A percentile compares a stretch with the other conserved stretches of the same genome.
These are phyloP conservation scores for Fusarium pseudoanthophilum DNA, from an alignment of 2,329 filamentous ascomycete species.

Conservation along the genomic window DNA sequence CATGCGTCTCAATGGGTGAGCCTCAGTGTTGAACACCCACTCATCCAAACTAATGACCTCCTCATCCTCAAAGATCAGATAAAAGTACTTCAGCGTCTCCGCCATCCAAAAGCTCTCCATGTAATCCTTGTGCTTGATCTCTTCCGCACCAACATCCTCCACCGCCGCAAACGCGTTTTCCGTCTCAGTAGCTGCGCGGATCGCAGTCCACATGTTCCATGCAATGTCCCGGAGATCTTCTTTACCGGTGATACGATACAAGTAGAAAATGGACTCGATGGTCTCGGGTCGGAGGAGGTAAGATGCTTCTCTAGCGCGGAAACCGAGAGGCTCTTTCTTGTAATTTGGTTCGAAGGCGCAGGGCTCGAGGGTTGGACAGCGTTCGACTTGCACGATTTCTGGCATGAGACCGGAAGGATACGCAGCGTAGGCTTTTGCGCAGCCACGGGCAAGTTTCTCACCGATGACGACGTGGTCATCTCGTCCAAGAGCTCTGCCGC, in stretches of 20 bases:
- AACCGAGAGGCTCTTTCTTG: slow-evolving; percentile 22
- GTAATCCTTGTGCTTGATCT: slow-evolving; percentile 59
- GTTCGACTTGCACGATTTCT: slow-evolving; percentile 63
- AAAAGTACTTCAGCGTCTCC: slow-evolving; percentile 82
- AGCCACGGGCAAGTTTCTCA: slow-evolving; percentile 69
- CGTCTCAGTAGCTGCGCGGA: slow-evolving; percentile 69
- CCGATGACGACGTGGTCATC: slow-evolving; percentile 66
- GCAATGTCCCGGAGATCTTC: slow-evolving; percentile 71
- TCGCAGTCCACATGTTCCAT: slow-evolving; percentile 77
- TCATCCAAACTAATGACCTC: slow-evolving; percentile 73
- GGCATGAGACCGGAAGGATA: slow-evolving; percentile 71
- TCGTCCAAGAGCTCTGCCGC: slow-evolving; percentile 63
- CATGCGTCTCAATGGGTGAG: slow-evolving; percentile 56
- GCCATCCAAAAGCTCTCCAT: slow-evolving; percentile 80
- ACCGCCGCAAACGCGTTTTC: slow-evolving; percentile 72
- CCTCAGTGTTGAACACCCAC: slow-evolving; percentile 70
- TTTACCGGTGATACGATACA: slow-evolving; percentile 80
- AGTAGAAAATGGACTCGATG: slow-evolving; percentile 82
- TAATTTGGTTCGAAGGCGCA: slow-evolving; percentile 36
- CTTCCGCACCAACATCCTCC: slow-evolving; percentile 69
- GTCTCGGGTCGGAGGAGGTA: slow-evolving; percentile 60
- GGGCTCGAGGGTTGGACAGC: slow-evolving; percentile 46
- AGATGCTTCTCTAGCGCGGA: slow-evolving; percentile 26
- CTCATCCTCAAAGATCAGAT: slow-evolving; percentile 75
- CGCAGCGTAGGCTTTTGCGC: slow-evolving; percentile 69